phyloP scores from a whole-genome alignment of 2,329 filamentous ascomycete species.

The Calonectria crousiana region DNA sequence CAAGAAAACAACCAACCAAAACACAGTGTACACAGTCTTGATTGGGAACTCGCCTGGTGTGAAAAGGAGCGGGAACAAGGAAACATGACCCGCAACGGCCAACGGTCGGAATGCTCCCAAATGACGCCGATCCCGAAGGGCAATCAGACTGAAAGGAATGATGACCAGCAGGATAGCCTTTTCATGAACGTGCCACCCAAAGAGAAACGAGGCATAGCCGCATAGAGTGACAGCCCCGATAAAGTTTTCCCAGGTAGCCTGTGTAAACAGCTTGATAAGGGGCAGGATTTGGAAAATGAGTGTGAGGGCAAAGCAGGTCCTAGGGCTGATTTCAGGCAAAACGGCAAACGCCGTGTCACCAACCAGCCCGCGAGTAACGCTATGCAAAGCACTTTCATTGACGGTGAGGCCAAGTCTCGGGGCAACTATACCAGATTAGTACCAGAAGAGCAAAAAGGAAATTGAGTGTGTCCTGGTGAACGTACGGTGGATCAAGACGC shows the following conservation, averaged over 20 bases:
- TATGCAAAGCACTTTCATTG: slow-evolving; percentile 81
- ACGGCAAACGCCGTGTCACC: slow-evolving; percentile 96
- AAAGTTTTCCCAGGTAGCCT: slow-evolving; percentile 89
- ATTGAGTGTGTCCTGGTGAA: slow-evolving; percentile 16
- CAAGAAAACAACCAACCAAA: slow-evolving; percentile 91
- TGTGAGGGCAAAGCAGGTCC: slow-evolving; percentile 84
- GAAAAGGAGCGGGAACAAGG: slow-evolving; percentile 93
- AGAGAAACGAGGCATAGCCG: slow-evolving; percentile 95
- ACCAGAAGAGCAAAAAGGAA: background rate
- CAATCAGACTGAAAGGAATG: slow-evolving; percentile 93
- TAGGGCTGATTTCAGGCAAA: slow-evolving; percentile 85
- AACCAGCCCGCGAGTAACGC: slow-evolving; percentile 91
- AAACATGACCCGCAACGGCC: slow-evolving; percentile 93
- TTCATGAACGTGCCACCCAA: slow-evolving; percentile 98
- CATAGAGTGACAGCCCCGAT: slow-evolving; percentile 91
- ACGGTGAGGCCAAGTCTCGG: slow-evolving; percentile 82
- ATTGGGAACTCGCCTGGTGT: slow-evolving; percentile 93
- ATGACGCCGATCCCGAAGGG: slow-evolving; percentile 89
- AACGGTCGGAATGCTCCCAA: slow-evolving; percentile 92
- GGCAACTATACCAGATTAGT: slow-evolving; percentile 69
- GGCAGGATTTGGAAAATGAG: slow-evolving; percentile 84
- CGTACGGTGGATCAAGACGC: slow-evolving; percentile 84
- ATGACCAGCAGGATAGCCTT: slow-evolving; percentile 96
- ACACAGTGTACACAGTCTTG: slow-evolving; percentile 92
- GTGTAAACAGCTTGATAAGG: slow-evolving; percentile 83